Base-by-base conservation (phyloP, 148 eudicot genomes). In the Selenicereus undatus region DNA sequence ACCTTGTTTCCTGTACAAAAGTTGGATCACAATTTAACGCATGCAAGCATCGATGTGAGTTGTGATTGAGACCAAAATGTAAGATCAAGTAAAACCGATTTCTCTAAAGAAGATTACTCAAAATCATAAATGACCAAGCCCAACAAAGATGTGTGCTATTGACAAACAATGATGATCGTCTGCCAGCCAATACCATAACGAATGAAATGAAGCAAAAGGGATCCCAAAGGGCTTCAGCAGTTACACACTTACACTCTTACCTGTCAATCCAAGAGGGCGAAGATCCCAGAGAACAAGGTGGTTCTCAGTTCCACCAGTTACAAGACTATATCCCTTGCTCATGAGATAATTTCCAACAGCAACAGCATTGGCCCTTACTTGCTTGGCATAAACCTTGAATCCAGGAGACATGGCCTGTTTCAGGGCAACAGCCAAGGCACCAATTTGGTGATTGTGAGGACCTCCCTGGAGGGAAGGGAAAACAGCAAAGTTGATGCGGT, bases 231-330 rank as follows among this genome's bases (percentile, higher is more conserved):
- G 42, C 26, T 45, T 22, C 12, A 72, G 26, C 18, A 22, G 29
- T 13, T 11, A 30, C 14, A 0, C 17, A 51, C 30, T 77, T 89
- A 95, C 14, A 0, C 17, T 62, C 30, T 77, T 89, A 95, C 98
- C 98, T 9, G 98, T 95, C 91, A 95, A 90, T 70, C 98, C 98
- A 71, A 95, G 90, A 84, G 98, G 98, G 42, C 97, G 97, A 82
- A 95, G 98, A 90, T 95, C 98, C 98, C 98, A 95, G 8, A 93
- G 92, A 71, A 95, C 97, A 65, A 95, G 95, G 86, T 95, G 98
- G 88, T 93, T 95, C 87, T 95, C 97, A n/a, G 98, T 93, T 78
- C 98, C 98, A 80, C 89, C 90, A 10, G 98, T 95, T 70, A 95
- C 98, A 75, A 95, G 89, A 81, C 85, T 92, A 91, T 95, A 95